Evolutionary conservation across 2,329 filamentous ascomycete species (phyloP), one percentile per base, ranked within the genome.

Genomic region (Remersonia thermophila): DNA sequence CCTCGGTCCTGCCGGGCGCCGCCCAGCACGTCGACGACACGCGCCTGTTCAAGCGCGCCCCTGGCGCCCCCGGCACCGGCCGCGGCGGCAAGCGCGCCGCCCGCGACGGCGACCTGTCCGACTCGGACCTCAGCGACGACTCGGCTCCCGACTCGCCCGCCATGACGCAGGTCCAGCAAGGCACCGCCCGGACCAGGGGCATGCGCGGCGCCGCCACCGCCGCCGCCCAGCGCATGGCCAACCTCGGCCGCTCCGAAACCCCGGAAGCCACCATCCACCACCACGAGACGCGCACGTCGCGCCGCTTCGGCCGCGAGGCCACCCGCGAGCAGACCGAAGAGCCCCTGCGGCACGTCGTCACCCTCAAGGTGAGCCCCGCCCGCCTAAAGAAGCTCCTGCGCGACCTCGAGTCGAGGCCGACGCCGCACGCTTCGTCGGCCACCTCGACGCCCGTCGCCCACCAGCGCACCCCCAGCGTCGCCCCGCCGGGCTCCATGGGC

Each of bases 111-210:
- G 83, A 91, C 38, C 52, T 77, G 6, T 93, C 85, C 0, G 89
- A 95, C 37, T 89, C 91, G 1, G 84, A 89, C 33, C 86, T 94
- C 18, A 93, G 84, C 53, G 89, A 95, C 38, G 84, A 93, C 40
- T 93, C 85, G 1, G 76, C 71, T 1, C 76, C 81, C 13, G 87
- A 93, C 41, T 94, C 87, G n/a, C 86, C 86, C 3, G 82, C 81
- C 2, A 71, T 81, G 27, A 76, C 80, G 6, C 74, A 82, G 44
- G 62, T 86, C 31, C 67, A 74, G 12, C 27, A 28, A 13, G 85
- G 84, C 31, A 94, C 87, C 2, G 80, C 86, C 27, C 74, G 89
- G 44, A 94, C 86, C 7, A 74, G 89, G 55, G 81, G 81, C 4
- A 33, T 95, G 73, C 79, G 89, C 38, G 86, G 85, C 36, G 89